Conservation (phyloP, 306 rosid genomes). For the Cotoneaster glaucophyllus region DNA sequence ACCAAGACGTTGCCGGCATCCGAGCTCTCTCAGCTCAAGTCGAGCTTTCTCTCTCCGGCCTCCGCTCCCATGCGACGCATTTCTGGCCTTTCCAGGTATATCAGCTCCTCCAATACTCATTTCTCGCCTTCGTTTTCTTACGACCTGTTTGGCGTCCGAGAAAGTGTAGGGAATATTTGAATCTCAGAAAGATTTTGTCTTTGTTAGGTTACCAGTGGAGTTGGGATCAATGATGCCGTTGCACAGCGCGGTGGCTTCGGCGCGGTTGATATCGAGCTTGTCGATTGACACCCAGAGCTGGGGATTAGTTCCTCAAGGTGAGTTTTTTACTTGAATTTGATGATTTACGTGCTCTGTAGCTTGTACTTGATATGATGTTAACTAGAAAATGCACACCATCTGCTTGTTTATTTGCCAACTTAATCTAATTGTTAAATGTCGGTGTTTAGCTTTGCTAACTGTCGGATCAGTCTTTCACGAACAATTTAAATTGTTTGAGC, state of each 20-base stretch:
- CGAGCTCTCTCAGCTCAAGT: constrained; percentile 28
- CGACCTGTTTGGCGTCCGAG: background rate
- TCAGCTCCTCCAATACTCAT: constrained; percentile 1
- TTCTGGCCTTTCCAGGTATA: constrained; percentile 52
- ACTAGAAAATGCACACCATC: background rate
- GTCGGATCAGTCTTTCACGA: background rate
- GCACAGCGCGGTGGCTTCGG: constrained; percentile 69
- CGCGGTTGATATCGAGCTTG: constrained; percentile 73
- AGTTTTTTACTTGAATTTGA: background rate
- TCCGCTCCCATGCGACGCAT: constrained; percentile 37
- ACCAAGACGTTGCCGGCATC: constrained; percentile 25
- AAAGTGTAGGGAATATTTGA: background rate
- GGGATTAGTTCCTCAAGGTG: constrained; percentile 95
- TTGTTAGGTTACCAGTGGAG: constrained; percentile 59
- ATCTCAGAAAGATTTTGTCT: background rate
- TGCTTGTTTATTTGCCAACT: background rate
- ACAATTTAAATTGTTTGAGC: background rate
- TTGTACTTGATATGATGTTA: background rate
- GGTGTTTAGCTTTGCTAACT: background rate
- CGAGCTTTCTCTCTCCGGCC: constrained; percentile 16
- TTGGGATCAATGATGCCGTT: constrained; percentile 65
- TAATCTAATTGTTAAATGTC: background rate
- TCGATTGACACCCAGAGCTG: constrained; percentile 50
- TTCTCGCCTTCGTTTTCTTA: background rate
- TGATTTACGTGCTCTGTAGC: background rate